These are phyloP conservation scores for Aspergillus melleus DNA, from an alignment of 2,329 filamentous ascomycete genomes.

Conservation along the genomic window DNA sequence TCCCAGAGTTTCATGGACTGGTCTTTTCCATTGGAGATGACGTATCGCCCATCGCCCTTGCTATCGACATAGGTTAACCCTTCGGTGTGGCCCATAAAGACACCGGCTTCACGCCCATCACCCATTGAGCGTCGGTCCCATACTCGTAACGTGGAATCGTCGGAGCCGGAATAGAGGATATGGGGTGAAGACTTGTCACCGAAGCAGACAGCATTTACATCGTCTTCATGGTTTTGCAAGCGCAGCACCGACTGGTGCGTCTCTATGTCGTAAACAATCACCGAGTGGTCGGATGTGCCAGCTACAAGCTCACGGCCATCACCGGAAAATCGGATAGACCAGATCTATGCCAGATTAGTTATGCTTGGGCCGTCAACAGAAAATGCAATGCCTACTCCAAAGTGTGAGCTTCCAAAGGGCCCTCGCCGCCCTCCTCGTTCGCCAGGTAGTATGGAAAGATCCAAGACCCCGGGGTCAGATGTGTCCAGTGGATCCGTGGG, in stretches of 20 bases:
- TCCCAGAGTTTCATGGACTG: conserved; percentile 99
- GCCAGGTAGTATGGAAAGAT: conserved; percentile 60
- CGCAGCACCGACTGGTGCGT: conserved; percentile 71
- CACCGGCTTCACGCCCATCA: conserved; percentile 62
- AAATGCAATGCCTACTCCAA: conserved; percentile 40
- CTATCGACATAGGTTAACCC: conserved; percentile 69
- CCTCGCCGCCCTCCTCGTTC: conserved; percentile 37
- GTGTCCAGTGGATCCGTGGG: conserved; percentile 81
- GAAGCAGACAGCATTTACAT: conserved; percentile 97
- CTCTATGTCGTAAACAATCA: conserved; percentile 93
- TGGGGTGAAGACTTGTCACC: conserved; percentile 86
- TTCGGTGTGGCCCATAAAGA: conserved; percentile 66
- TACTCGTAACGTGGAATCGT: conserved; percentile 90
- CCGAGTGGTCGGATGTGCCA: conserved; percentile 74
- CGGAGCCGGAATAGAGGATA: conserved; percentile 92
- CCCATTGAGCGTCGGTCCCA: conserved; percentile 82
- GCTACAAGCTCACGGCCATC: conserved; percentile 89
- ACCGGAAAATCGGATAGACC: conserved; percentile 88
- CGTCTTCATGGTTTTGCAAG: conserved; percentile 75
- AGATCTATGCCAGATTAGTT: conserved; percentile 58
- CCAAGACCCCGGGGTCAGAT: conserved; percentile 76
- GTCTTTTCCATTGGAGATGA: conserved; percentile 92
- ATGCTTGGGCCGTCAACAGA: background rate
- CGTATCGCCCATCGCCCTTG: conserved; percentile 85
- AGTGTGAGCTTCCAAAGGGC: conserved; percentile 37